Conservation (phyloP, 768 basidiomycete species). For the Leccinum incarnatum region DNA sequence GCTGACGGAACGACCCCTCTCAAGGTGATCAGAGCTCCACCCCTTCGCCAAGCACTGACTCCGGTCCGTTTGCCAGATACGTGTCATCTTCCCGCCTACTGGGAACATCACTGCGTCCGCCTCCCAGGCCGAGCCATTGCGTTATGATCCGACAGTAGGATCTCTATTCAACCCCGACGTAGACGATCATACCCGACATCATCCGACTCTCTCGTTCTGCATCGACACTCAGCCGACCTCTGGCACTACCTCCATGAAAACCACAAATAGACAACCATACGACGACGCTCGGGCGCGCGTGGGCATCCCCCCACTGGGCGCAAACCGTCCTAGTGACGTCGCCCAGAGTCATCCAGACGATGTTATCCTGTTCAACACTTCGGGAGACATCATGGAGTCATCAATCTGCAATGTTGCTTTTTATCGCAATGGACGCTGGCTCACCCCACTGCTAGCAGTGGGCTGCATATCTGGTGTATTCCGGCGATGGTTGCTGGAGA, state of each 20-base stretch:
- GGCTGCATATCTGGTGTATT: constrained; percentile 76
- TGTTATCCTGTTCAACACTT: constrained; percentile 60
- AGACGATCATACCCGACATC: constrained; percentile 26
- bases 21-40: constrained; percentile 18
- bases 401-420: constrained; percentile 74
- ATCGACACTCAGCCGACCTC: constrained; percentile 56
- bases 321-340: not conserved
- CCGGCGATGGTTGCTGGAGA: constrained; percentile 66
- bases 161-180: constrained; percentile 36
- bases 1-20: constrained; percentile 10
- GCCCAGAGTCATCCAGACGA: constrained; percentile 39
- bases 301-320: constrained; percentile 37
- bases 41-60: not conserved
- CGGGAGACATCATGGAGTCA: constrained; percentile 55
- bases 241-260: constrained; percentile 60
- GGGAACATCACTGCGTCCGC: constrained; percentile 38
- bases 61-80: constrained; percentile 40
- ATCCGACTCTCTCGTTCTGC: constrained; percentile 43
- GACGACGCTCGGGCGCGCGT: constrained; percentile 60
- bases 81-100: constrained; percentile 45
- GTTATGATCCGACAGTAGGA: constrained; percentile 38
- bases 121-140: constrained; percentile 31
- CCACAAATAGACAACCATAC: constrained; percentile 60
- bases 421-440: constrained; percentile 53
- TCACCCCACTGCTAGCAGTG: constrained; percentile 57